Evolutionary conservation across 2,329 filamentous ascomycete species (phyloP), one percentile per base, ranked within the genome.

Genomic region (Talaromyces atroroseus): DNA sequence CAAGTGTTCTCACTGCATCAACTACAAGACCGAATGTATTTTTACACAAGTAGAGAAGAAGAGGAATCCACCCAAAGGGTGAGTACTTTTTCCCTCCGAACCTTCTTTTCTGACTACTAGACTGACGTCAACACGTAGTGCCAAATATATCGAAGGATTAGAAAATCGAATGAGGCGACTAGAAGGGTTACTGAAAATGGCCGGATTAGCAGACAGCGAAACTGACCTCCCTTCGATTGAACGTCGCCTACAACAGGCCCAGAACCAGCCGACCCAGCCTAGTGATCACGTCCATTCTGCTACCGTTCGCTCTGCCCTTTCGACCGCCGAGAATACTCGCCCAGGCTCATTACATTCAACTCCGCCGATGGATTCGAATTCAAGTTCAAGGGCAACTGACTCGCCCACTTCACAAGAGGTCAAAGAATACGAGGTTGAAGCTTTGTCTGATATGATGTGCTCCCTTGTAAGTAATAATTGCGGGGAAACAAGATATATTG

Each of bases 21-120:
- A 96, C 73, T 96, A 96, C 79, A 96, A 96, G 80, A 96, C 92
- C 5, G 91, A 96, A 66, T 99, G 92, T 72, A 84, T 96, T 64
- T 97, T 97, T 70, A 97, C 94, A 0, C 91, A 96, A 71, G 92
- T 97, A 38, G 94, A 99, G 78, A 99, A 99, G 85, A 99, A 99
- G 81, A 84, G 94, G 58, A 94, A 89, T 72, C 92, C 94, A 53
- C 94, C 92, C 1, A 99, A 97, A 80, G 92, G 94, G 91, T 95
- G 81, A 63, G 82, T 71, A 34, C 18, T 23, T n/a, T 20, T 14
- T 2, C 18, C 16, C 21, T 26, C 59, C 7, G 36, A 38, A 5
- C 36, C 36, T n/a, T 38, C 16, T 36, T 2, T 18, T 14, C 16
- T 18, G 36, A 7, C 8, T 11, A 29, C 26, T 3, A 26, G 32